phyloP scores from a whole-genome alignment of 2,329 filamentous ascomycete genomes.

The Alternaria sp. region DNA sequence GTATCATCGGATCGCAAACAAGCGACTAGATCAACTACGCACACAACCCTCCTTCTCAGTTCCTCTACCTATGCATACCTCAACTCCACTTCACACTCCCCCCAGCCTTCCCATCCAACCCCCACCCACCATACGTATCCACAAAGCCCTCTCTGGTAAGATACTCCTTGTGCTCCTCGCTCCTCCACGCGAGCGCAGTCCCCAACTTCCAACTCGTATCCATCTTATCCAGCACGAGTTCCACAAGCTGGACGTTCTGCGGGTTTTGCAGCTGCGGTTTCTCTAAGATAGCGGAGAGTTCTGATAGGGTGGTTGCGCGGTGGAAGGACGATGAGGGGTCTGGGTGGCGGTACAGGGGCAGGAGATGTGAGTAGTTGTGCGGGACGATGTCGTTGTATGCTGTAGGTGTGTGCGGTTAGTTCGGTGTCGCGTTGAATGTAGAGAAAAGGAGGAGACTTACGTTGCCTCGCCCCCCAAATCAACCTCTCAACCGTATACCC shows the following conservation, averaged over 20 bases:
- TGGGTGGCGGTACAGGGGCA: slow-evolving; percentile 50
- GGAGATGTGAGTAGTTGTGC: slow-evolving; percentile 49
- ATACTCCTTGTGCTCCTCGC: slow-evolving; percentile 44
- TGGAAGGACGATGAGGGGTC: slow-evolving; percentile 44
- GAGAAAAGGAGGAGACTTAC: slow-evolving; percentile 17
- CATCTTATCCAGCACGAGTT: slow-evolving; percentile 50
- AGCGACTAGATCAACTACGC: no score
- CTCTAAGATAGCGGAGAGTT: slow-evolving; percentile 46
- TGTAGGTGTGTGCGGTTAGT: slow-evolving; percentile 9
- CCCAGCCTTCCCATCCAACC: slow-evolving; percentile 25
- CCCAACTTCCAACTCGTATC: slow-evolving; percentile 41
- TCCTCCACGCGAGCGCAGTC: slow-evolving; percentile 48
- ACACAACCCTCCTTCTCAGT: no score
- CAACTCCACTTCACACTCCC: slow-evolving; percentile 36
- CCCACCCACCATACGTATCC: slow-evolving; percentile 44
- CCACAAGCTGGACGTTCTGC: slow-evolving; percentile 47
- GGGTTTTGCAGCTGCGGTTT: slow-evolving; percentile 40
- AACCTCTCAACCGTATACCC: slow-evolving; percentile 57
- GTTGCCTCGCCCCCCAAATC: slow-evolving; percentile 53
- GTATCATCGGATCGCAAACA: not conserved
- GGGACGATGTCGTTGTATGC: slow-evolving; percentile 51
- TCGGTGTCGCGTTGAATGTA: not conserved
- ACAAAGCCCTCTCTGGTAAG: slow-evolving; percentile 50
- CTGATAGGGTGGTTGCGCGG: slow-evolving; percentile 44
- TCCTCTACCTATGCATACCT: not conserved